phyloP scores from a whole-genome alignment of 192 early-diverging fungal species.

The Backusella luteola region DNA sequence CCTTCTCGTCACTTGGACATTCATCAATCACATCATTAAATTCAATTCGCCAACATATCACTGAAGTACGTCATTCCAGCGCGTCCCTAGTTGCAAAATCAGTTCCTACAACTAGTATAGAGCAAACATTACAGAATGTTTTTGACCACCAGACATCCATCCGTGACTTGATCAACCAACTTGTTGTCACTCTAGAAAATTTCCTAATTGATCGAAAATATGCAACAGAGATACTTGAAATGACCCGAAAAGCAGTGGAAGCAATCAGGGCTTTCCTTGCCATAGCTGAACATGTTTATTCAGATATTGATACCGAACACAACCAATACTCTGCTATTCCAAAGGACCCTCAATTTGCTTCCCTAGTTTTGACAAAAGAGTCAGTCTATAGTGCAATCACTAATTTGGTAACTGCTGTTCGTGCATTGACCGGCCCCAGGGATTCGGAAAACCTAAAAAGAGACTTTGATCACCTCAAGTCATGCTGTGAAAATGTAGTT shows the following conservation, averaged over 20 bases:
- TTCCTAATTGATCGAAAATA: slow-evolving; percentile 4
- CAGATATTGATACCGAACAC: slow-evolving; percentile 25
- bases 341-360: slow-evolving; percentile 31
- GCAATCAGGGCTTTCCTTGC: slow-evolving; percentile 28
- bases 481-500: slow-evolving; percentile 19
- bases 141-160: slow-evolving; percentile 9
- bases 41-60: slow-evolving; percentile 21
- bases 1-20: not conserved
- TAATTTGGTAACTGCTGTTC: slow-evolving; percentile 33
- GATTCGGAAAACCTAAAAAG: slow-evolving; percentile 7
- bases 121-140: slow-evolving; percentile 13
- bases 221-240: slow-evolving; percentile 30
- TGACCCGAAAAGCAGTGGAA: slow-evolving; percentile 33
- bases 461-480: slow-evolving; percentile 19
- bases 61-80: slow-evolving; percentile 10
- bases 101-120: not conserved
- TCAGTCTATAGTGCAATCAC: slow-evolving; percentile 35
- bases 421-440: slow-evolving; percentile 22
- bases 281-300: slow-evolving; percentile 32
- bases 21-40: not conserved
- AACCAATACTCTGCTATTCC: slow-evolving; percentile 17
- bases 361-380: slow-evolving; percentile 34
- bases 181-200: slow-evolving; percentile 9
- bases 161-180: not conserved
- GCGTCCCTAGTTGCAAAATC: slow-evolving; percentile 16